phyloP scores from a whole-genome alignment of 1,284 basidiomycete genomes.

The Ceratobasidium sp. region DNA sequence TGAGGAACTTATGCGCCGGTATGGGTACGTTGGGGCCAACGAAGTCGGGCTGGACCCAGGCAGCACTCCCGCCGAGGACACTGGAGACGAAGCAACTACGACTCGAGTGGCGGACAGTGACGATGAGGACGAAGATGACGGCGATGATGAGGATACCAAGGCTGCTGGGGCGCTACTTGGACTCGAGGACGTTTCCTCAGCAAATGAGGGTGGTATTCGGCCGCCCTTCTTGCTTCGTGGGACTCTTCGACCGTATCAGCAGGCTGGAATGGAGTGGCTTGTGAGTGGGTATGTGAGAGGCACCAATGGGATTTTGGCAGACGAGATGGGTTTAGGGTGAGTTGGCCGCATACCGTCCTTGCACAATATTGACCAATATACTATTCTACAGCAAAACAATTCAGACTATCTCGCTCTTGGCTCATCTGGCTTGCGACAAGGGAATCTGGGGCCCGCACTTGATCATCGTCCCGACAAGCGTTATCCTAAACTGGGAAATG shows the following conservation, averaged over 20 bases:
- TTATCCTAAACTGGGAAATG: constrained; percentile 98
- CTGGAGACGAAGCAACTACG: constrained; percentile 25
- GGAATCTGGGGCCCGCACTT: constrained; percentile 98
- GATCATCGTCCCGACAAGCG: constrained; percentile 95
- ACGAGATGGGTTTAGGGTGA: constrained; percentile 93
- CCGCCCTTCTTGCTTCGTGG: constrained; percentile 90
- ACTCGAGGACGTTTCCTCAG: constrained; percentile 34
- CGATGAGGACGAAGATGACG: constrained; percentile 48
- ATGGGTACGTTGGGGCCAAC: constrained; percentile 58
- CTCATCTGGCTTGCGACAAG: constrained; percentile 92
- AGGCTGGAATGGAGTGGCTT: constrained; percentile 95
- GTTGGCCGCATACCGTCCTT: constrained; percentile 54
- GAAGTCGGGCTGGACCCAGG: constrained; percentile 43
- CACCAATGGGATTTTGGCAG: constrained; percentile 93
- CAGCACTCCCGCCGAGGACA: constrained; percentile 25
- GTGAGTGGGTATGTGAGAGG: constrained; percentile 89
- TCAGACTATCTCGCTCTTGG: constrained; percentile 93
- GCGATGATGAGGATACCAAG: constrained; percentile 41
- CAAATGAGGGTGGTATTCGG: constrained; percentile 60
- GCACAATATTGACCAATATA: constrained; percentile 42
- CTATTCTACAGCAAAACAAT: constrained; percentile 85
- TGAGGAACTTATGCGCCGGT: constrained; percentile 65
- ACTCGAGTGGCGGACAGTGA: constrained; percentile 51
- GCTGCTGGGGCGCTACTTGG: constrained; percentile 44
- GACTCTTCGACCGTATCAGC: constrained; percentile 92